These are phyloP conservation scores for Trypanosomatidae sp. DNA, from an alignment of 208 protist genomes.

Conservation along the genomic window DNA sequence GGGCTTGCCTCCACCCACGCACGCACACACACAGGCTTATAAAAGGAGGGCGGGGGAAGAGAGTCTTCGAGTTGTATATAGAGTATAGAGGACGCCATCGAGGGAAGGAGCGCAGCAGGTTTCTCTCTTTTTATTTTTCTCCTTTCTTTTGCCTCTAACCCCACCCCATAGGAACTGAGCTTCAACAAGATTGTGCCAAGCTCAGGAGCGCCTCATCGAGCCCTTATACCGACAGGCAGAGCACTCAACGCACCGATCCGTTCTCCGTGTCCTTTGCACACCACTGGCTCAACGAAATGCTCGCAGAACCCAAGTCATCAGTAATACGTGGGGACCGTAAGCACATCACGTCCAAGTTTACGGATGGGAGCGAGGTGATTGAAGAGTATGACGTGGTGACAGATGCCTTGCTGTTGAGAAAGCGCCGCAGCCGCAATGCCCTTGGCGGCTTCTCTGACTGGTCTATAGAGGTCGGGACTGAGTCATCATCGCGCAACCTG, in stretches of 20 bases:
- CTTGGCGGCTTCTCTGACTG: slow-evolving; percentile 87
- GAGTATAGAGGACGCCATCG: neutral
- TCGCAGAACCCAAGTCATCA: slow-evolving; percentile 76
- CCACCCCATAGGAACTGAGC: neutral
- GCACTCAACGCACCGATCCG: neutral
- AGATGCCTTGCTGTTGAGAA: slow-evolving; percentile 90
- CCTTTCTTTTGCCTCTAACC: slow-evolving; percentile 5
- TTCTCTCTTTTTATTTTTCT: slow-evolving; percentile 2
- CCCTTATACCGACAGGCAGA: neutral
- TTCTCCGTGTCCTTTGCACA: neutral
- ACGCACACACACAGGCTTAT: neutral
- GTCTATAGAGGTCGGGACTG: slow-evolving; percentile 87
- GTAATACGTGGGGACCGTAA: slow-evolving; percentile 81
- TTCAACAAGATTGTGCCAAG: neutral
- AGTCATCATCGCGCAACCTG: slow-evolving; percentile 51
- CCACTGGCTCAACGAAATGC: slow-evolving; percentile 19
- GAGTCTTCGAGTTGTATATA: neutral
- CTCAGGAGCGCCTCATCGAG: slow-evolving; percentile 2
- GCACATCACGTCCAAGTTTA: slow-evolving; percentile 88
- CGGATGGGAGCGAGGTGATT: slow-evolving; percentile 88
- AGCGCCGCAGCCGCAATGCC: slow-evolving; percentile 62
- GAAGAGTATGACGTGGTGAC: slow-evolving; percentile 95
- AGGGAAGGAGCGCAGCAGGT: neutral
- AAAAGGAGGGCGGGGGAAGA: neutral
- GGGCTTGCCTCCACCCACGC: neutral